Evolutionary conservation across 2,329 filamentous ascomycete species (phyloP), one percentile per base, ranked within the genome.

Genomic region (Hymenoscyphus salicellus): DNA sequence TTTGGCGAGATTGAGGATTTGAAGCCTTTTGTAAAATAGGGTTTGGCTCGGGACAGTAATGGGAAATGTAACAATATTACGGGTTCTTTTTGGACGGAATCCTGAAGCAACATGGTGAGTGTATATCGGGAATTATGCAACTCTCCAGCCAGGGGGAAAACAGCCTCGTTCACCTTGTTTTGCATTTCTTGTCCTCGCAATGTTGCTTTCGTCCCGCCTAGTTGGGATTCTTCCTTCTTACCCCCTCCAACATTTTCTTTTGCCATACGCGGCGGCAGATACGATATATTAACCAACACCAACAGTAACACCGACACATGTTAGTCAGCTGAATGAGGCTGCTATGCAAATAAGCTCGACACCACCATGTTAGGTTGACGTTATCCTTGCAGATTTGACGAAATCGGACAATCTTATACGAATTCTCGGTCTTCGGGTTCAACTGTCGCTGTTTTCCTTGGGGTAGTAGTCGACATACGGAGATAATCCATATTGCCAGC

Each of bases 1-100:
- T 87, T 92, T 71, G 72, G 66, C 43, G 71, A 74, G 26, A 61
- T 67, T 28, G 55, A 68, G 46, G 67, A 69, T 62, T 63, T 65
- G 7, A 71, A 70, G 60, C 43, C 65, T 11, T 67, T 68, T 64
- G 60, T 66, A 36, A 62, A 65, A 60, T 71, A 68, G 49, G 59
- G 55, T 23, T 2, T 49, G 20, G 7, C 43, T 26, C 5, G 20
- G 20, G 46, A 26, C n/a, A 63, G 28, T 23, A 10, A 23, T 52
- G 20, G 55, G 33, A 26, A 30, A 17, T 64, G 59, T 64, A 64
- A n/a, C 20, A 59, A 62, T 62, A 36, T 62, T 14, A 52, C n/a
- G 46, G 28, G 6, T 30, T 30, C 41, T 20, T 52, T 52, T 26
- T 26, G 20, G 10, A 14, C 2, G 20, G 3, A 14, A 26, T 14